A percentile compares a stretch with the other conserved stretches of the same genome.
These are phyloP conservation scores for Claviceps sp. DNA, from an alignment of 2,329 filamentous ascomycete species.

Conservation along the genomic window DNA sequence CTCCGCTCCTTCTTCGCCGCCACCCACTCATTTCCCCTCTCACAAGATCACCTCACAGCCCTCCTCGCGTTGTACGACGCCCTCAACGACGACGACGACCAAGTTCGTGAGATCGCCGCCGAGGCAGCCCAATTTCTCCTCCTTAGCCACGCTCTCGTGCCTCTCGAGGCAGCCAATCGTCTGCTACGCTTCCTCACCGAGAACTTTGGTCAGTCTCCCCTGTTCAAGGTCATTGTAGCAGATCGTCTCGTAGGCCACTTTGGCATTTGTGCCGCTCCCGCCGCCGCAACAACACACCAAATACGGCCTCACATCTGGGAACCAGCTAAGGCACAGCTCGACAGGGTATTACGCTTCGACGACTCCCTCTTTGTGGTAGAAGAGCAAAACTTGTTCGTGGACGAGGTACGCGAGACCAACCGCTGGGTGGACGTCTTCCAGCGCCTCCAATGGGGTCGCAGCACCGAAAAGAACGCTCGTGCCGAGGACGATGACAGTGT, in stretches of 20 bases:
- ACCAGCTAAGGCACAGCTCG: slow-evolving; percentile 26
- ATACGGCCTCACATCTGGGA: slow-evolving; percentile 4
- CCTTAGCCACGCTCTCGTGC: slow-evolving; percentile 29
- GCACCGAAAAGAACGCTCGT: neutral
- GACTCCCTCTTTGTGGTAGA: slow-evolving; percentile 72
- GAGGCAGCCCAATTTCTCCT: slow-evolving; percentile 35
- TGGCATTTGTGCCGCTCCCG: slow-evolving; percentile 6
- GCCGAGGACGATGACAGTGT: slow-evolving; percentile 9
- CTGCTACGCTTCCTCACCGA: slow-evolving; percentile 30
- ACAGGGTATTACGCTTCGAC: slow-evolving; percentile 37
- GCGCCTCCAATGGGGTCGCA: slow-evolving; percentile 8
- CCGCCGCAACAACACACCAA: slow-evolving; percentile 1
- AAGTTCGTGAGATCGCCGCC: slow-evolving; percentile 58
- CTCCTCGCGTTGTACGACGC: slow-evolving; percentile 60
- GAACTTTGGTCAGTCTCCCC: slow-evolving; percentile 19
- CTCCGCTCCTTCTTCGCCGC: slow-evolving; percentile 36
- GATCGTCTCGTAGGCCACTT: slow-evolving; percentile 25
- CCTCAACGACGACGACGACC: slow-evolving; percentile 84
- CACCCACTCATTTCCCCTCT: slow-evolving; percentile 9
- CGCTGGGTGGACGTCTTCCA: slow-evolving; percentile 49
- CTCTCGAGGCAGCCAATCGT: slow-evolving; percentile 31
- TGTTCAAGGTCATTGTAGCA: slow-evolving; percentile 28
- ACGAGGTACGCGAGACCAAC: slow-evolving; percentile 60
- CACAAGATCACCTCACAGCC: slow-evolving; percentile 34
- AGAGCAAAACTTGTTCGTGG: slow-evolving; percentile 88